Conservation (phyloP, 768 basidiomycete species). For the Mycena capillaripes region DNA sequence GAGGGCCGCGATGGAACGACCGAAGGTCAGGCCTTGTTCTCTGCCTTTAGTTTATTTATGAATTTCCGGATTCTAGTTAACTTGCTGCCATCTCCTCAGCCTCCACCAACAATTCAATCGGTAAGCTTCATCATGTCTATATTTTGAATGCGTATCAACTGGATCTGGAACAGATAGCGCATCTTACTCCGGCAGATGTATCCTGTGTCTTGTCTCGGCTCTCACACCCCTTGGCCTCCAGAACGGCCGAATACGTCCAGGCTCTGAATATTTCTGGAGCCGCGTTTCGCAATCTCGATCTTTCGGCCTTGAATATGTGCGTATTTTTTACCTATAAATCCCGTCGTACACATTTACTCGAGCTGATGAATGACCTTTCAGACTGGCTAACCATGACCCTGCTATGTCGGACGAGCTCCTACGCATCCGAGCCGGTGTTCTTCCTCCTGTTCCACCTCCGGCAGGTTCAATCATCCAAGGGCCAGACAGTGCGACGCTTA, state of each 20-base stretch:
- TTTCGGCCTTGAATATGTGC: constrained; percentile 20
- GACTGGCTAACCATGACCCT: constrained; percentile 24
- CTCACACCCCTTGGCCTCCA: constrained; percentile 13
- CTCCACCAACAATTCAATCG: constrained; percentile 1
- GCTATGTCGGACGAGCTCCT: constrained; percentile 23
- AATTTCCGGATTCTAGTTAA: background rate
- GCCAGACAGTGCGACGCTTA: too few relatives aligned
- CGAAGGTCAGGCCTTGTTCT: background rate
- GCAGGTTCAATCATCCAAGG: background rate
- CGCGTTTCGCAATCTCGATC: constrained; percentile 28
- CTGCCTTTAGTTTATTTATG: background rate
- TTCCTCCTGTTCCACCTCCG: constrained; percentile 5
- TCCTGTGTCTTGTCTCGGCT: constrained; percentile 23
- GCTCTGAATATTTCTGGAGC: constrained; percentile 29
- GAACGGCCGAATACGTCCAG: constrained; percentile 26
- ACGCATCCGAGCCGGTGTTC: constrained; percentile 16
- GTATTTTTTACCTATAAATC: background rate
- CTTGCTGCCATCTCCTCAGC: background rate
- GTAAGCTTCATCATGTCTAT: background rate
- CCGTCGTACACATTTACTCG: background rate
- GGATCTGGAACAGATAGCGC: constrained; percentile 14
- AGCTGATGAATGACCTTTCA: constrained; percentile 5
- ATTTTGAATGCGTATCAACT: background rate
- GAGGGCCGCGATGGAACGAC: background rate
- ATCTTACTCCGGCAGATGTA: constrained; percentile 20